Percentiles rank a stretch among this genome's conserved stretches.
These are phyloP conservation scores for Phylloboletellus chloephorus DNA, from an alignment of 1,284 basidiomycete species.

Conservation along the genomic window DNA sequence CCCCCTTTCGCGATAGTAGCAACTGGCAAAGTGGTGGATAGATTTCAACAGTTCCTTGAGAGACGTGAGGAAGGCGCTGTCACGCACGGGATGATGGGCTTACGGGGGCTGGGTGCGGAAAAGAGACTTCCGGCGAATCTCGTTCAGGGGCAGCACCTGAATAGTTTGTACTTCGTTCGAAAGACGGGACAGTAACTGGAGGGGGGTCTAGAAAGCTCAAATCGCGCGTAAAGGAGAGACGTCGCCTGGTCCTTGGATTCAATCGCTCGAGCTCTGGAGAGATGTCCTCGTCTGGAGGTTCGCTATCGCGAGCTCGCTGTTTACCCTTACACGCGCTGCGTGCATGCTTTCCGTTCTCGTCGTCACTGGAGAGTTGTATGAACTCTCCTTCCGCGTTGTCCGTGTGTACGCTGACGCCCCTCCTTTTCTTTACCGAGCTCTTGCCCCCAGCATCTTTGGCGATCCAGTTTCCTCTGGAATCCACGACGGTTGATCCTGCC, in stretches of 20 bases:
- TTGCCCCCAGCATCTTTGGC: conserved; percentile 39
- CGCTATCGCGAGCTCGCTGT: conserved; percentile 14
- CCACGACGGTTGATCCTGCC: conserved; percentile 28
- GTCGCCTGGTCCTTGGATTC: conserved; percentile 32
- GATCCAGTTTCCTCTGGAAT: conserved; percentile 33
- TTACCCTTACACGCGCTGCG: conserved; percentile 24
- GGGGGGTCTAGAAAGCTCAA: conserved; percentile 33
- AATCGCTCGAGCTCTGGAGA: conserved; percentile 11
- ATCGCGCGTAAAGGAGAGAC: conserved; percentile 38
- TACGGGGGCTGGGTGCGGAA: conserved; percentile 46
- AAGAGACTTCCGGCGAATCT: conserved; percentile 6
- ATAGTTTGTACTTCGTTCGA: conserved; percentile 5
- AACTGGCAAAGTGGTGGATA: conserved; percentile 61
- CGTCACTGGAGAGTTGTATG: conserved; percentile 20
- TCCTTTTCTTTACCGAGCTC: conserved; percentile 29
- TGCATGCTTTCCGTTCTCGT: conserved; percentile 4
- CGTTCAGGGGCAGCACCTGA: neutral
- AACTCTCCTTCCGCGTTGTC: conserved; percentile 23
- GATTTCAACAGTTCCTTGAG: conserved; percentile 63
- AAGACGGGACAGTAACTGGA: conserved; percentile 9
- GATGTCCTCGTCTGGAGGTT: conserved; percentile 4
- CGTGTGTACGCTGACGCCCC: conserved; percentile 15
- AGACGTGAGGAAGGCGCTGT: conserved; percentile 10
- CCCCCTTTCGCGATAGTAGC: conserved; percentile 56
- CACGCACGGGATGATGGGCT: conserved; percentile 15